These are phyloP conservation scores for Dothidotthia symphoricarpi DNA, from an alignment of 2,329 filamentous ascomycete genomes.

Conservation along the genomic window DNA sequence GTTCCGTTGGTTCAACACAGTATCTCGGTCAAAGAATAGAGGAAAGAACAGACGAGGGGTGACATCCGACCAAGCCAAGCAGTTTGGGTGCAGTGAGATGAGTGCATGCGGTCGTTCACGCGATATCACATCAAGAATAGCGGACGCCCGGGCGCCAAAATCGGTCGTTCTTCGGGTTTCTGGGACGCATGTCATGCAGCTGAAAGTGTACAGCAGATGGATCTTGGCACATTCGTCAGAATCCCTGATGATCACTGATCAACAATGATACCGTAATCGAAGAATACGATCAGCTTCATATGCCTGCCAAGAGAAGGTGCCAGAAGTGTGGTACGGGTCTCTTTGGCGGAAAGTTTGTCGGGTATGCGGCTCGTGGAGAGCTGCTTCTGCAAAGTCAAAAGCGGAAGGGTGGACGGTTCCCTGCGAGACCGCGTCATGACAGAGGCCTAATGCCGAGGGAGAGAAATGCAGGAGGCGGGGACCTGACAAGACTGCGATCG, in stretches of 20 bases:
- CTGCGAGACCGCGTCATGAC: slow-evolving; percentile 13
- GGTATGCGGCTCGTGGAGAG: not conserved
- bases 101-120: slow-evolving; percentile 5
- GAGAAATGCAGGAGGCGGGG: not conserved
- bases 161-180: slow-evolving; percentile 35
- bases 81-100: slow-evolving; percentile 1
- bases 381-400: not conserved
- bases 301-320: not conserved
- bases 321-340: not conserved
- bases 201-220: not conserved
- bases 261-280: slow-evolving; percentile 2
- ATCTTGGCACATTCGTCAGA: slow-evolving; percentile 9
- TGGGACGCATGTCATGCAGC: slow-evolving; percentile 10
- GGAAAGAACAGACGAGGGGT: slow-evolving; percentile 17
- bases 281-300: not conserved
- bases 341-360: not conserved
- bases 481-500: not conserved
- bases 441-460: not conserved
- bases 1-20: slow-evolving; percentile 8
- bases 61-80: slow-evolving; percentile 12
- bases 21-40: slow-evolving; percentile 7
- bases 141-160: slow-evolving; percentile 19
- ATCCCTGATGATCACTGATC: slow-evolving; percentile 7
- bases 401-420: slow-evolving; percentile 5
- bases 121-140: slow-evolving; percentile 20